Evolutionary conservation across 768 basidiomycete genomes (phyloP), one percentile per base, ranked within the genome.

Genomic region (Lactarius hatsudake): DNA sequence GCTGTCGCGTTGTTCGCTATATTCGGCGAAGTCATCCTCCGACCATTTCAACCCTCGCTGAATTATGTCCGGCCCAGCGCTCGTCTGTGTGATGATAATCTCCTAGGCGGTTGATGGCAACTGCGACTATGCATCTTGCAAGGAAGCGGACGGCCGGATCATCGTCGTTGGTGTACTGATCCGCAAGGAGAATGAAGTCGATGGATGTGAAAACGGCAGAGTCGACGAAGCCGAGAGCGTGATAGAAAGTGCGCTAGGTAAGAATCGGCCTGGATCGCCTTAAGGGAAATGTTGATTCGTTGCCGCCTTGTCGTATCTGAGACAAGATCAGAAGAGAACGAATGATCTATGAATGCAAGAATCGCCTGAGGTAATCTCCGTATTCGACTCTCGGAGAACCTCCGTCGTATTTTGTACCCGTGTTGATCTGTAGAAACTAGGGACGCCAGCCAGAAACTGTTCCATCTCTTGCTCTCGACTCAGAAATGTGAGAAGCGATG

Each of bases 371-470:
- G 65, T 2, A 62, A 17, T 62, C 18, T 57, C 17, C 28, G 38
- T 62, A 34, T 57, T 62, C 3, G 54, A 23, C 15, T 23, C 26
- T 32, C 43, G 26, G 36, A 66, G 56, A 20, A 62, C 56, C 26
- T 57, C 28, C 4, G 65, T 32, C 3, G 53, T 59, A n/a, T 58
- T 45, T 58, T 62, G 43, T 26, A 66, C 55, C 13, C n/a, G 43
- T 3, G 56, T 62, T n/a, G 65, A 66, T 7, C 17, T 32, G 26
- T 66, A 66, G 17, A 66, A 66, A 13, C n/a, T 30, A 5, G 65
- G 65, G n/a, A 66, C 26, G n/a, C 61, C 61, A 2, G 45, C 45
- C n/a, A 66, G 18, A 38, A 66, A 66, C 17, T 58, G 34, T 38
- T 58, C 55, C 61, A 66, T 20, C 4, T 66, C 56, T 38, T 66